Percentiles rank a stretch among this genome's conserved stretches.
These are phyloP conservation scores for Jackrogersella minutella DNA, from an alignment of 495 filamentous ascomycete genomes.

Conservation along the genomic window DNA sequence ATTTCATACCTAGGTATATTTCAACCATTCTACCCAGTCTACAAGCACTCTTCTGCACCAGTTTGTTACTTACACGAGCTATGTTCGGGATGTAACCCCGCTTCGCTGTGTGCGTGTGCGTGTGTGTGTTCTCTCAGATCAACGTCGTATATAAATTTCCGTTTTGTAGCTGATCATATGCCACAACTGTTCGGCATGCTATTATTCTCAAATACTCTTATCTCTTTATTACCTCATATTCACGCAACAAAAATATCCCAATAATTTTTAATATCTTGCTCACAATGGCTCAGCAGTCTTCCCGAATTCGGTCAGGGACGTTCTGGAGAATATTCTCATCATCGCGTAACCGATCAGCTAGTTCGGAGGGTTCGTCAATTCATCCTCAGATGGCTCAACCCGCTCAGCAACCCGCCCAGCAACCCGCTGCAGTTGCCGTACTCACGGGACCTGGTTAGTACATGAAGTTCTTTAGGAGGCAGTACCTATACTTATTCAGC, in stretches of 20 bases:
- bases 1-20: not conserved
- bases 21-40: not conserved
- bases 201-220: not conserved
- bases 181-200: not conserved
- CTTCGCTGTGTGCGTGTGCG: no score
- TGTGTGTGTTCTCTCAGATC: conserved; percentile 3
- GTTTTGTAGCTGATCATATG: conserved; percentile 3
- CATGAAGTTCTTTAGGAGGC: not conserved
- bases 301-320: not conserved
- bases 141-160: not conserved
- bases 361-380: not conserved
- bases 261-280: conserved; percentile 24
- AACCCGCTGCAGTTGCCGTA: conserved; percentile 19
- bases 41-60: not conserved
- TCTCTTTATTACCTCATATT: not conserved
- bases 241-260: not conserved
- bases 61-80: conserved; percentile 9
- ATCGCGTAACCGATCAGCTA: conserved; percentile 5
- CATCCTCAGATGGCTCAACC: conserved; percentile 32
- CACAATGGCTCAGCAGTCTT: conserved; percentile 30
- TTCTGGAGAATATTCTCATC: conserved; percentile 30
- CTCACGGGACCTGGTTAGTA: conserved; percentile 41
- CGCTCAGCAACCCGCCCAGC: conserved; percentile 17
- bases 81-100: conserved; percentile 2
- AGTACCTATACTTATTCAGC: conserved; percentile 18